These are phyloP conservation scores for Penicillium crustosum DNA, from an alignment of 2,329 filamentous ascomycete genomes.

Conservation along the genomic window DNA sequence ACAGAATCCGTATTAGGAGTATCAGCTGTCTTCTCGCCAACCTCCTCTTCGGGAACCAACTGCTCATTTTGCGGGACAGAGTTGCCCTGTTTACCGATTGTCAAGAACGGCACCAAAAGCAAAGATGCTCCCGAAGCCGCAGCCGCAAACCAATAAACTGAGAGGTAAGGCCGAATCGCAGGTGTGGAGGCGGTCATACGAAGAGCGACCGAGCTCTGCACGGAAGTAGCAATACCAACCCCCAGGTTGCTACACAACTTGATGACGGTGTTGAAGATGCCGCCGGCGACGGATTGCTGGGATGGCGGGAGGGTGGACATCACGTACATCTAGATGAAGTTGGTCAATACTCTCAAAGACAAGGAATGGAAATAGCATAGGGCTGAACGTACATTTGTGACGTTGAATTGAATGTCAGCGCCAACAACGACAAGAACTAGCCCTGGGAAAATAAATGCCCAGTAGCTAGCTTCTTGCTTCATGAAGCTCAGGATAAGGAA, in stretches of 20 bases:
- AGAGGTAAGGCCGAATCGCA: slow-evolving; percentile 30
- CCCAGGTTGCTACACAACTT: slow-evolving; percentile 61
- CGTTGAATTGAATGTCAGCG: slow-evolving; percentile 69
- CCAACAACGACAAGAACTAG: slow-evolving; percentile 63
- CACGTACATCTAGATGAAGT: slow-evolving; percentile 60
- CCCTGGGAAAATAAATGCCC: slow-evolving; percentile 64
- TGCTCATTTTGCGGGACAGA: not conserved
- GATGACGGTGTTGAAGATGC: slow-evolving; percentile 67
- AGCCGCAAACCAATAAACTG: slow-evolving; percentile 33
- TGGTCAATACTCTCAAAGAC: slow-evolving; percentile 2
- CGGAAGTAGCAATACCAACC: slow-evolving; percentile 58
- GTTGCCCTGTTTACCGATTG: slow-evolving; percentile 30
- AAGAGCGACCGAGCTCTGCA: slow-evolving; percentile 24
- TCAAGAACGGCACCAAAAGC: slow-evolving; percentile 32
- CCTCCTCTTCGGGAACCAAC: not conserved
- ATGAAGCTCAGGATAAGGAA: slow-evolving; percentile 61
- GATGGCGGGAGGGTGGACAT: slow-evolving; percentile 62
- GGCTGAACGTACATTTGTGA: slow-evolving; percentile 58
- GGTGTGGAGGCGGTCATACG: slow-evolving; percentile 17
- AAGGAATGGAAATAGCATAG: not conserved
- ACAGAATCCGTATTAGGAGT: not conserved
- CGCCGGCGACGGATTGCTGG: slow-evolving; percentile 67
- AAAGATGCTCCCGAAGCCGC: slow-evolving; percentile 29
- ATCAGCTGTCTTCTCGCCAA: slow-evolving; percentile 1
- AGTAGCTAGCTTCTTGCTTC: slow-evolving; percentile 57